phyloP scores from a whole-genome alignment of 306 rosid species.

The Prinsepia uniflora region DNA sequence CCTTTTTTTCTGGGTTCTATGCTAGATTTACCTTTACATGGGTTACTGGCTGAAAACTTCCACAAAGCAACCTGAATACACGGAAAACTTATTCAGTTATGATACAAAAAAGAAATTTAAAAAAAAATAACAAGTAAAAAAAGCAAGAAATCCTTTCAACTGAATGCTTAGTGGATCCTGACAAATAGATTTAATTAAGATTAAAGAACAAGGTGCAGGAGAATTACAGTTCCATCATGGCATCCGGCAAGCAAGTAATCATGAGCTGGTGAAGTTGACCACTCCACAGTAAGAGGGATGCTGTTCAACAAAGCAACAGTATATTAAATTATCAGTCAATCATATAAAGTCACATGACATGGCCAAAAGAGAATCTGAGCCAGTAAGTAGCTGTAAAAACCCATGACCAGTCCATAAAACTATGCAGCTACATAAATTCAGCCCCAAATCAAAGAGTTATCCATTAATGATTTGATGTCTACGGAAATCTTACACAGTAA shows the following conservation, averaged over 20 bases:
- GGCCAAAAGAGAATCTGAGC: slow-evolving; percentile 12
- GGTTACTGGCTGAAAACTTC: slow-evolving; percentile 58
- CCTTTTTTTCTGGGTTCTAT: slow-evolving; percentile 5
- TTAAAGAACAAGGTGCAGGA: slow-evolving; percentile 7
- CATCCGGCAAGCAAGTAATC: slow-evolving; percentile 84
- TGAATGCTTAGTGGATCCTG: neutral
- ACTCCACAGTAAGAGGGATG: slow-evolving; percentile 87
- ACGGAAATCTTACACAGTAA: neutral
- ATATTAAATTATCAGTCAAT: slow-evolving; percentile 10
- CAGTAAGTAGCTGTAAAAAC: neutral
- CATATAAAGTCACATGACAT: slow-evolving; percentile 15
- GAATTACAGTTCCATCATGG: slow-evolving; percentile 89
- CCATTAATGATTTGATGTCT: neutral
- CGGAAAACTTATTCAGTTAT: slow-evolving; percentile 29
- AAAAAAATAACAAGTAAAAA: slow-evolving; percentile 14
- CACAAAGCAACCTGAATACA: slow-evolving; percentile 80
- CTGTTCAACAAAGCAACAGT: slow-evolving; percentile 41
- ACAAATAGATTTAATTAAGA: neutral
- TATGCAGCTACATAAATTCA: neutral
- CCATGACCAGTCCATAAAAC: neutral
- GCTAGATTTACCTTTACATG: slow-evolving; percentile 56
- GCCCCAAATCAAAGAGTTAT: neutral
- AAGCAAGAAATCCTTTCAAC: neutral
- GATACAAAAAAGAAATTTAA: slow-evolving; percentile 15
- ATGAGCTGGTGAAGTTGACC: slow-evolving; percentile 77